Percentiles rank a stretch among this genome's conserved stretches.
Conservation (phyloP, 176 grass and related monocot species). For the Pontederia paniculata region DNA sequence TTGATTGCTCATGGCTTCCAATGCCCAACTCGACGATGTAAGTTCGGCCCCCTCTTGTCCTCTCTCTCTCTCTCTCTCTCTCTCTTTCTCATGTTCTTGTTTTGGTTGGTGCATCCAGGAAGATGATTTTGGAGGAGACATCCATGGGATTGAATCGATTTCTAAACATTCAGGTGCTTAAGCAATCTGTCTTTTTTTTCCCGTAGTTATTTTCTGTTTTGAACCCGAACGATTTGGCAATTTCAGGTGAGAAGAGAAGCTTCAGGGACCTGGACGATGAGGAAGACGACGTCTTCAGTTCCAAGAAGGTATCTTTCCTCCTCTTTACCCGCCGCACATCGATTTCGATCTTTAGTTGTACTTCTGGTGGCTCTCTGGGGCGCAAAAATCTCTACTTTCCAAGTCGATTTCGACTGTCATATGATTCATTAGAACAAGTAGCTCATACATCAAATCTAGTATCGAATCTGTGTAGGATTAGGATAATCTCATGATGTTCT, state of each 20-base stretch:
- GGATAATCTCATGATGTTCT: too few species aligned
- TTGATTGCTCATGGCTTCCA: too few species aligned
- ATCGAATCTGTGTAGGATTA: background rate
- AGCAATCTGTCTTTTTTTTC: background rate
- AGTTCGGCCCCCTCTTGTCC: too few species aligned
- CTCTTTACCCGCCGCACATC: too few species aligned
- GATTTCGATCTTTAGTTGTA: background rate
- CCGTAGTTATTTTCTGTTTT: too few species aligned
- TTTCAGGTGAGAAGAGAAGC: constrained; percentile 52
- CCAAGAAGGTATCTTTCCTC: constrained; percentile 48
- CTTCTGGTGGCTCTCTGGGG: background rate
- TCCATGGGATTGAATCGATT: constrained; percentile 7
- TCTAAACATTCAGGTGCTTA: constrained; percentile 10
- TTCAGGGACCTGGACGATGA: constrained; percentile 83
- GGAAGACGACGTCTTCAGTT: constrained; percentile 64
- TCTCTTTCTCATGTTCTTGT: too few species aligned
- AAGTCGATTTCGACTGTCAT: too few species aligned
- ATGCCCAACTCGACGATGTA: too few species aligned
- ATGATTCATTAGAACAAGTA: too few species aligned
- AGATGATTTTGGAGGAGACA: constrained; percentile 24
- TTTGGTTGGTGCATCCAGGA: background rate
- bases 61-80: too few species aligned
- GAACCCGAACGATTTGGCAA: background rate
- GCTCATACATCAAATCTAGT: too few species aligned
- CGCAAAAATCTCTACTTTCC: too few species aligned